Percentiles rank a stretch among this genome's conserved stretches.
phyloP scores from a whole-genome alignment of 768 basidiomycete species.

The Lepiota venenata region DNA sequence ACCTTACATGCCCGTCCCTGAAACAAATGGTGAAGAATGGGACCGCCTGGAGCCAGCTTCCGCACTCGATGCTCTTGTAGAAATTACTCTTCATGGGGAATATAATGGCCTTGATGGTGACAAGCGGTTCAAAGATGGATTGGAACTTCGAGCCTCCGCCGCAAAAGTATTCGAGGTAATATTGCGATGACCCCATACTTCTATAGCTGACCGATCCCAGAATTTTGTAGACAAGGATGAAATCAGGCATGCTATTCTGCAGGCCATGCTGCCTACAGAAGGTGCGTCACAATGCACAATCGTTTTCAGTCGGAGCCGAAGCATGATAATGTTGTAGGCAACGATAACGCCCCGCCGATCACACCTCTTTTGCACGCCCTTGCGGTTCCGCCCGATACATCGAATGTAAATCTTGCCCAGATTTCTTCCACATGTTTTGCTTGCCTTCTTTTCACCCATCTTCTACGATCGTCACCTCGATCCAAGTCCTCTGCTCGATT shows the following conservation, averaged over 20 bases:
- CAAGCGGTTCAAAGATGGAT: slow-evolving; percentile 58
- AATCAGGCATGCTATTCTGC: slow-evolving; percentile 62
- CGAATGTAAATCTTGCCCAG: slow-evolving; percentile 46
- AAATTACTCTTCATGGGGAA: slow-evolving; percentile 85
- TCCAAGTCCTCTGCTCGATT: slow-evolving; percentile 62
- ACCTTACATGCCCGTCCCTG: slow-evolving; percentile 73
- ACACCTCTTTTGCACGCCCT: slow-evolving; percentile 74
- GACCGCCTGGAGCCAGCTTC: slow-evolving; percentile 80
- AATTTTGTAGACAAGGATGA: slow-evolving; percentile 79
- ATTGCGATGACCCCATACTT: background rate
- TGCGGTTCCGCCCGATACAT: slow-evolving; percentile 55
- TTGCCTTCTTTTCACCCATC: slow-evolving; percentile 74
- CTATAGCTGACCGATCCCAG: slow-evolving; percentile 28
- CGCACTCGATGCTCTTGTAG: slow-evolving; percentile 79
- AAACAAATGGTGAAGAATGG: slow-evolving; percentile 91
- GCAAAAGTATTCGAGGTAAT: slow-evolving; percentile 80
- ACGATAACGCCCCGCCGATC: slow-evolving; percentile 39
- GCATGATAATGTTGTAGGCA: slow-evolving; percentile 17
- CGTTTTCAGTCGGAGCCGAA: background rate
- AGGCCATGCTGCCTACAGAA: slow-evolving; percentile 67
- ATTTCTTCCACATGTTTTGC: slow-evolving; percentile 72
- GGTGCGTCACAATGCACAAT: slow-evolving; percentile 29
- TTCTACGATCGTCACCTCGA: slow-evolving; percentile 64
- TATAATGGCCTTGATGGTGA: slow-evolving; percentile 66
- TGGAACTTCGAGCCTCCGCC: slow-evolving; percentile 76